These are phyloP conservation scores for Seiridium cupressi DNA, from an alignment of 2,329 filamentous ascomycete species.

Conservation along the genomic window DNA sequence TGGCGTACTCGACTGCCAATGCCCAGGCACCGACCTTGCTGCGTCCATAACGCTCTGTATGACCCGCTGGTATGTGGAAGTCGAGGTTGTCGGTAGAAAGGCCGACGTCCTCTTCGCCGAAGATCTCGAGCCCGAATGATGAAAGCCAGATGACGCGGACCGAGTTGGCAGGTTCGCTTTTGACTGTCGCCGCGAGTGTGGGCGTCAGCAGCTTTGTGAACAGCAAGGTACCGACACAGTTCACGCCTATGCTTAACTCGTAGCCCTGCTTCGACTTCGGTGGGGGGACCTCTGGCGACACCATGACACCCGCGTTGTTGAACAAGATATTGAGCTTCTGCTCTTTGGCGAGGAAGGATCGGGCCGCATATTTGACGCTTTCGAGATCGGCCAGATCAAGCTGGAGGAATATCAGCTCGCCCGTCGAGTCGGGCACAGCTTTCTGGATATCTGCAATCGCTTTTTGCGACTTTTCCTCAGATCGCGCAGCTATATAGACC, in stretches of 20 bases:
- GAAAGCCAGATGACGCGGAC: constrained; percentile 1
- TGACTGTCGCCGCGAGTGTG: constrained; percentile 20
- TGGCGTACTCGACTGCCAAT: not conserved
- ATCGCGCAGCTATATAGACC: constrained; percentile 42
- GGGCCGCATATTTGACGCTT: constrained; percentile 34
- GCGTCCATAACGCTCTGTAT: constrained; percentile 9
- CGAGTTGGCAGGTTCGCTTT: constrained; percentile 13
- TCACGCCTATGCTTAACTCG: constrained; percentile 29
- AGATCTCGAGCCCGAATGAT: constrained; percentile 10
- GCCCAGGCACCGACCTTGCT: constrained; percentile 1
- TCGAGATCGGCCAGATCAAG: constrained; percentile 37
- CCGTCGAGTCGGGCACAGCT: constrained; percentile 23
- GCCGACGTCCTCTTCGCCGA: not conserved
- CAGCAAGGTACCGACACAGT: constrained; percentile 25
- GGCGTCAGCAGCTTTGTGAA: constrained; percentile 27
- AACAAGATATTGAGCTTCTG: constrained; percentile 36
- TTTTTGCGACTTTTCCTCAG: constrained; percentile 31
- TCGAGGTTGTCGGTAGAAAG: constrained; percentile 16
- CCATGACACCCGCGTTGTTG: constrained; percentile 39
- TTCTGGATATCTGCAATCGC: constrained; percentile 38
- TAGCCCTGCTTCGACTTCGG: constrained; percentile 30
- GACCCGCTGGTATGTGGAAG: not conserved
- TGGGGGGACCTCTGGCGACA: constrained; percentile 15
- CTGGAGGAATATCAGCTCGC: constrained; percentile 31
- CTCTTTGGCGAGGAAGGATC: constrained; percentile 33